These are phyloP conservation scores for Trichoderma sp. DNA, from an alignment of 2,329 filamentous ascomycete genomes.

Conservation along the genomic window DNA sequence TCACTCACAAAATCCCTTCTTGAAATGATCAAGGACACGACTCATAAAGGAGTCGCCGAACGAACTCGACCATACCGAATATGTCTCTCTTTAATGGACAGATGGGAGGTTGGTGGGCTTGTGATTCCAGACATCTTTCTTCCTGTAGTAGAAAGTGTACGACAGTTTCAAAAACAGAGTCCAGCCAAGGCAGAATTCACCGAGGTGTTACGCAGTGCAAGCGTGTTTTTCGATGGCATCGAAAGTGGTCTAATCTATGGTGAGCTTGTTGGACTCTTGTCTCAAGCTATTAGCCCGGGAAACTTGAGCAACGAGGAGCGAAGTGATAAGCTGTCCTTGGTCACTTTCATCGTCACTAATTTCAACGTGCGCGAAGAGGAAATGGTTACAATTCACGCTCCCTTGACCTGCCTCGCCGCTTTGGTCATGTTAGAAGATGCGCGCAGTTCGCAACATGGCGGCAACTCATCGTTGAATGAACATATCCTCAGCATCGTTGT, in stretches of 20 bases:
- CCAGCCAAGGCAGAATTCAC: conserved; percentile 68
- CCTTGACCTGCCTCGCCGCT: conserved; percentile 57
- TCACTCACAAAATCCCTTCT: conserved; percentile 73
- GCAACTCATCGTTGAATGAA: conserved; percentile 32
- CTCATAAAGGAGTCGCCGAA: conserved; percentile 48
- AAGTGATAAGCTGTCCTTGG: conserved; percentile 65
- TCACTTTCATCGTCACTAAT: conserved; percentile 77
- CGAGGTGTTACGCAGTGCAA: conserved; percentile 89
- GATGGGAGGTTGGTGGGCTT: conserved; percentile 92
- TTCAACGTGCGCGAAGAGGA: conserved; percentile 97
- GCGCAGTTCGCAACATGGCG: conserved; percentile 34
- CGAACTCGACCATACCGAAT: conserved; percentile 84
- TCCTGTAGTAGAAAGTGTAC: conserved; percentile 77
- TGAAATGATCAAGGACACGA: conserved; percentile 62
- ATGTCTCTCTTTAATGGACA: conserved; percentile 93
- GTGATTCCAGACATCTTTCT: conserved; percentile 88
- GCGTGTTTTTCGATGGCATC: conserved; percentile 95
- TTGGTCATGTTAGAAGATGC: conserved; percentile 65
- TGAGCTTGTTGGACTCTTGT: conserved; percentile 69
- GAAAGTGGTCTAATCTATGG: conserved; percentile 92
- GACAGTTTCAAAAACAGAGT: conserved; percentile 66
- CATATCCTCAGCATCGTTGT: conserved; percentile 50
- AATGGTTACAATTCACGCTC: conserved; percentile 85
- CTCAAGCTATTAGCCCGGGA: conserved; percentile 54
- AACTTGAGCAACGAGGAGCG: conserved; percentile 46